Base-by-base conservation (phyloP, 352 stramenopile species). In the Globisporangium splendens region DNA sequence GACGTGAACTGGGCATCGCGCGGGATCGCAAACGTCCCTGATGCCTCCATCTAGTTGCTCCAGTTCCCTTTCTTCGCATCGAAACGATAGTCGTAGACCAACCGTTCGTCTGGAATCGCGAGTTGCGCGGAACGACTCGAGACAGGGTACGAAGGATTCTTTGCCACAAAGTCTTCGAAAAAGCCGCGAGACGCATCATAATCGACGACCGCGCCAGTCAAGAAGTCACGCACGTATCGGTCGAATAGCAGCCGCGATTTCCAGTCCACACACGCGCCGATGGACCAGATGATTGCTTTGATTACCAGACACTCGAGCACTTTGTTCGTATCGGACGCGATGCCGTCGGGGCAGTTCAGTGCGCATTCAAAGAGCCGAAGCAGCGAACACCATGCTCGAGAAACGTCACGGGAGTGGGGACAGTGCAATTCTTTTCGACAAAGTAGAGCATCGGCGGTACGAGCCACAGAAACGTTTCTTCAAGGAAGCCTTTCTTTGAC, bases 11-110 rank as follows among this genome's bases (percentile, higher is more conserved):
- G 76, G 2, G 85, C 76, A 24, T 91, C 79, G 10, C 73, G 69
- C 0, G 85, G 83, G 41, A 96, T 93, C 8, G 70, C 68, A 35
- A 89, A 88, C 3, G 58, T 59, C 0, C 70, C 66, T 0, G 65
- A 49, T 8, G 61, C 62, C 8, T 91, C 83, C 70, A 91, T 89
- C 85, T 83, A 94, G 47, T 79, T 84, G 24, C 63, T 64, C 90
- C 93, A 98, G 0, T 79, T 62, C n/a, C 68, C 72, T 8, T 86
- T 86, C 56, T 96, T 93, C 1, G 73, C 60, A 68, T 97, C 88
- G 54, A 98, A 97, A 8, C 75, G 72, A 54, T 96, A 98, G 69
- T 98, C 91, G 71, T 96, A 97, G 15, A 98, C 77, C 1, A 95
- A 65, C 6, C 73, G 79, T 33, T 88, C 73, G 0, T 89, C 77